A percentile compares a stretch with the other conserved stretches of the same genome.
Evolutionary conservation across 805 yeast genomes (phyloP).

Genomic region (Hanseniaspora vineae): DNA sequence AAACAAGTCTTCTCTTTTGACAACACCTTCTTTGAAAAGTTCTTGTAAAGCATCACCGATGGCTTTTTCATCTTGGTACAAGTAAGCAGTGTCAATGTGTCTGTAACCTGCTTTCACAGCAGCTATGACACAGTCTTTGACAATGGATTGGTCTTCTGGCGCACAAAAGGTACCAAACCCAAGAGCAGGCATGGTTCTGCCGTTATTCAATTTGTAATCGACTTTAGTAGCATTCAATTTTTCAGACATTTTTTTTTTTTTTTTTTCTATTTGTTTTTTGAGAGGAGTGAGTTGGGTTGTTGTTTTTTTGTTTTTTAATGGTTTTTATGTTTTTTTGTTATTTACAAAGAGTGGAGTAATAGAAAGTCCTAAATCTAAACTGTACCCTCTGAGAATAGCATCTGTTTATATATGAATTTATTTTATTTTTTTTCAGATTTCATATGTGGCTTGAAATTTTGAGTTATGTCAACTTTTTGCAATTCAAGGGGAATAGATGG

Average conservation of each 20-base stretch:
- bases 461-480: no score
- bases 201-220: background rate
- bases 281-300: conserved; percentile 29
- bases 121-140: conserved; percentile 38
- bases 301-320: conserved; percentile 24
- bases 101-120: conserved; percentile 45
- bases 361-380: no score
- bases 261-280: conserved; percentile 12
- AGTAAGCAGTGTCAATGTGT: conserved; percentile 9
- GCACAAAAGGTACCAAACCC: conserved; percentile 61
- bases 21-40: conserved; percentile 25
- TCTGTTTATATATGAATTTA: no score
- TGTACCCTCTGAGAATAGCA: no score
- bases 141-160: conserved; percentile 31
- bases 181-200: conserved; percentile 42
- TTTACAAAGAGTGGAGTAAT: no score
- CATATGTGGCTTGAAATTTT: no score
- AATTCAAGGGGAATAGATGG: no score
- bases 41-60: conserved; percentile 36
- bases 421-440: no score
- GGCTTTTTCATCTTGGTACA: conserved; percentile 4
- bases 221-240: background rate
- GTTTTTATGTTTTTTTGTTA: no score
- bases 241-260: background rate
- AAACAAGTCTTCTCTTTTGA: conserved; percentile 49